Conservation (phyloP, 208 protist species). For the Trypanosomatidae sp. region DNA sequence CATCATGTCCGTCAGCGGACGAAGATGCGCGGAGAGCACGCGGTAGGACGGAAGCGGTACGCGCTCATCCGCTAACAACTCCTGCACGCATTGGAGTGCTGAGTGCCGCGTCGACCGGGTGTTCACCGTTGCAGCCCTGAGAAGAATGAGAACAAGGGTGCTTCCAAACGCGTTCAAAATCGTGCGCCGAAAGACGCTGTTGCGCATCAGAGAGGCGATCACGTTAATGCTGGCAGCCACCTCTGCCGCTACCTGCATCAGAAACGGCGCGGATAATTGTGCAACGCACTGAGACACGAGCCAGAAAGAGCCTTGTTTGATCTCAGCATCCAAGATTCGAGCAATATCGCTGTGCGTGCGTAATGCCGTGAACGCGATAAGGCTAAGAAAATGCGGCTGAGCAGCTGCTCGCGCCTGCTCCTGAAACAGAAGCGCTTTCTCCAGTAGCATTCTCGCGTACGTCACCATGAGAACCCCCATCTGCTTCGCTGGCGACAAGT, state of each 20-base stretch:
- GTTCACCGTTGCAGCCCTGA: conserved; percentile 69
- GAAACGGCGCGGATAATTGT: conserved; percentile 41
- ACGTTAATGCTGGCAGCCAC: conserved; percentile 57
- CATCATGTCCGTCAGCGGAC: conserved; percentile 72
- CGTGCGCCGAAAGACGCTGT: conserved; percentile 33
- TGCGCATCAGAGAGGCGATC: conserved; percentile 34
- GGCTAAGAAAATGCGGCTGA: conserved; percentile 38
- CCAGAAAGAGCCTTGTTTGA: conserved; percentile 33
- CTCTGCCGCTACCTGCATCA: conserved; percentile 35
- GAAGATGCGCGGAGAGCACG: conserved; percentile 52
- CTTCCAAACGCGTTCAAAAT: conserved; percentile 52
- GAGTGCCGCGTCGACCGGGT: conserved; percentile 64
- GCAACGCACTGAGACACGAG: conserved; percentile 55
- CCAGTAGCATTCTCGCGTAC: conserved; percentile 77
- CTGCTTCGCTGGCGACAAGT: conserved; percentile 46
- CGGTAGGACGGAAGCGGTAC: conserved; percentile 62
- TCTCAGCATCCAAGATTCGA: conserved; percentile 42
- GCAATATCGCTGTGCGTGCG: conserved; percentile 35
- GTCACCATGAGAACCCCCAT: conserved; percentile 73
- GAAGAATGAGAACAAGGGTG: conserved; percentile 55
- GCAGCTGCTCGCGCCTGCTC: conserved; percentile 39
- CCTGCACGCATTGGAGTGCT: conserved; percentile 70
- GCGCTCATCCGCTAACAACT: conserved; percentile 53
- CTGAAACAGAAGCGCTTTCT: conserved; percentile 59
- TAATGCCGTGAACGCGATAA: conserved; percentile 71